Conservation (phyloP, 106 monocot species). For the Acanthochlamys bracteata region DNA sequence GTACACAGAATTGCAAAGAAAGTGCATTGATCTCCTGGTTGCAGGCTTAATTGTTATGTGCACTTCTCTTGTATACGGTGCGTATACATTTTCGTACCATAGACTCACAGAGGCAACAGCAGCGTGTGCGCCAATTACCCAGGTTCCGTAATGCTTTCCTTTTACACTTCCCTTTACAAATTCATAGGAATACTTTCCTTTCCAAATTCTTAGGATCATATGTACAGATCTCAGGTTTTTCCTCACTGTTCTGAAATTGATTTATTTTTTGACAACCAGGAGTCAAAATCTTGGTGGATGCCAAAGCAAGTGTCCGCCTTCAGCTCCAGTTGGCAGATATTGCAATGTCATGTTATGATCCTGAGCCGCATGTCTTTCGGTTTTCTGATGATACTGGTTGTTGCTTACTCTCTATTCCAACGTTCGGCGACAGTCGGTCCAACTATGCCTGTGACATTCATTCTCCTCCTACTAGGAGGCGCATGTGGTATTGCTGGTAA, state of each 20-base stretch:
- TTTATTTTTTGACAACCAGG: constrained; percentile 34
- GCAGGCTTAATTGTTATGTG: constrained; percentile 81
- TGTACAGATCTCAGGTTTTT: no score
- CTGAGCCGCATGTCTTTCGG: constrained; percentile 60
- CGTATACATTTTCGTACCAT: constrained; percentile 56
- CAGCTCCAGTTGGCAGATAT: constrained; percentile 42
- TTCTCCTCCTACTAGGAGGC: constrained; percentile 52
- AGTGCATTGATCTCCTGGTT: constrained; percentile 70
- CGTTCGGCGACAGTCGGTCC: constrained; percentile 39
- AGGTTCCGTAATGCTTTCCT: constrained; percentile 42
- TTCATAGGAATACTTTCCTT: no score
- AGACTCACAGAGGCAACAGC: constrained; percentile 64
- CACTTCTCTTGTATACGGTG: constrained; percentile 54
- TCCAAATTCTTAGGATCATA: no score
- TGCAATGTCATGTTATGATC: constrained; percentile 59
- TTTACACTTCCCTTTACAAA: no score
- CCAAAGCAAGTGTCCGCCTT: constrained; percentile 64
- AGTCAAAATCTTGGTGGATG: constrained; percentile 75
- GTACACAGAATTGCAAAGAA: constrained; percentile 55
- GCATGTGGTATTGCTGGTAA: constrained; percentile 72
- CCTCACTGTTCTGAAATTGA: not conserved
- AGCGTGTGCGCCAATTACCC: constrained; percentile 33
- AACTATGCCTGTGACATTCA: constrained; percentile 83
- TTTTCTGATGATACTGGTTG: constrained; percentile 56
- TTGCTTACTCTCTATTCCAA: constrained; percentile 56